These are phyloP conservation scores for Boletellus sp. DNA, from an alignment of 768 basidiomycete genomes.

Conservation along the genomic window DNA sequence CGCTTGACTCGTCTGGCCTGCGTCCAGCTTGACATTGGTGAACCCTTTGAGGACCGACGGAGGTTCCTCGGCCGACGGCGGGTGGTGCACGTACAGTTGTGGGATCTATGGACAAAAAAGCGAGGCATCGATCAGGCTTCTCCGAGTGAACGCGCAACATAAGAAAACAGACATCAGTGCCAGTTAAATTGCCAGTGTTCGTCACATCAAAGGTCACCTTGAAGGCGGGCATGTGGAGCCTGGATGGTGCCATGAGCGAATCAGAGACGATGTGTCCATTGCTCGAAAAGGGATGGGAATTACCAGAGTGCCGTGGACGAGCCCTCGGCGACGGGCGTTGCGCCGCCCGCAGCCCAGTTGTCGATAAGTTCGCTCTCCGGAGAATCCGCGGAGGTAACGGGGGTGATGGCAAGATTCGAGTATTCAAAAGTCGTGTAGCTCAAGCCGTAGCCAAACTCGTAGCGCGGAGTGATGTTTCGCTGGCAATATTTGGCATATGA, in stretches of 20 bases:
- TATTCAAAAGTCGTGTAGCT: slow-evolving; percentile 84
- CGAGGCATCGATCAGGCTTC: too few relatives aligned
- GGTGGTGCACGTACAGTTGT: slow-evolving; percentile 74
- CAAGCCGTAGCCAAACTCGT: slow-evolving; percentile 87
- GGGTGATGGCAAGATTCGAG: slow-evolving; percentile 48
- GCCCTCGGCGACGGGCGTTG: slow-evolving; percentile 53
- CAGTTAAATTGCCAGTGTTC: slow-evolving; percentile 60
- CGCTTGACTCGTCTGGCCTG: slow-evolving; percentile 45
- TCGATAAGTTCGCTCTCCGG: slow-evolving; percentile 33
- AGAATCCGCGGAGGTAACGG: slow-evolving; percentile 36
- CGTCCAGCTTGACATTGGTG: slow-evolving; percentile 48
- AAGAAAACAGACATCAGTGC: slow-evolving; percentile 54
- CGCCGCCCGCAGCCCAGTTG: slow-evolving; percentile 57
- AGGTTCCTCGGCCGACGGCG: slow-evolving; percentile 59
- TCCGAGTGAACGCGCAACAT: too few relatives aligned
- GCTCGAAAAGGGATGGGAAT: background rate
- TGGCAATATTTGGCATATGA: slow-evolving; percentile 18
- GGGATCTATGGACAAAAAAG: slow-evolving; percentile 45
- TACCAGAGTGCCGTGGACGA: slow-evolving; percentile 62
- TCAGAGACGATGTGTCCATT: background rate
- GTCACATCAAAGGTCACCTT: slow-evolving; percentile 59
- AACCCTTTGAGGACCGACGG: slow-evolving; percentile 72
- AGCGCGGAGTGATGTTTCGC: slow-evolving; percentile 73
- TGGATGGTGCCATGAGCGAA: slow-evolving; percentile 8
- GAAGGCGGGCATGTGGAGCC: slow-evolving; percentile 66